phyloP scores from a whole-genome alignment of 441 rosid species.

The Adansonia grandidieri region DNA sequence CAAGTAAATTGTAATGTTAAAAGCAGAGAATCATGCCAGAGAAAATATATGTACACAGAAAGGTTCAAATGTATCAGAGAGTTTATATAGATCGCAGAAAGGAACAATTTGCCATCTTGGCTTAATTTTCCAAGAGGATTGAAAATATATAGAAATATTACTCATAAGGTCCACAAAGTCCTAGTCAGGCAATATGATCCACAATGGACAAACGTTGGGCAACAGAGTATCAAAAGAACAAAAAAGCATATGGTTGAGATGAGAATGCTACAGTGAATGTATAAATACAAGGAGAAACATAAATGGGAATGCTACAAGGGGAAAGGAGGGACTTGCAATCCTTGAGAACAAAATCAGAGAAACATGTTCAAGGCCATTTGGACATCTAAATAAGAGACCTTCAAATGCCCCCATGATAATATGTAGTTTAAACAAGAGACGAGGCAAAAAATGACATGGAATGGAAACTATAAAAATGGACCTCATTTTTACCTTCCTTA shows the following conservation, averaged over 20 bases:
- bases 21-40: neutral
- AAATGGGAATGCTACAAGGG: neutral
- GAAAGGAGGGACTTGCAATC: neutral
- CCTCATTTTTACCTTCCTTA: neutral
- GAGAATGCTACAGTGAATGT: neutral
- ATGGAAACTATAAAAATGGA: neutral
- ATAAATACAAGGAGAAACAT: neutral
- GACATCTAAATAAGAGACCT: neutral
- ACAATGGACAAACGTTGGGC: neutral
- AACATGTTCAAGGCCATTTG: neutral
- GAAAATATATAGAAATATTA: neutral
- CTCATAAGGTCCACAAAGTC: constrained; percentile 7
- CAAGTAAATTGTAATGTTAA: constrained; percentile 12
- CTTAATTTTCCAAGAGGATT: neutral
- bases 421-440: neutral
- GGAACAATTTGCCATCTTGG: neutral
- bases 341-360: neutral
- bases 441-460: neutral
- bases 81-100: neutral
- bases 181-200: constrained; percentile 9
- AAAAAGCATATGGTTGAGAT: neutral
- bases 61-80: neutral
- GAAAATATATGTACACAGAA: neutral
- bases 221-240: neutral
- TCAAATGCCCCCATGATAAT: neutral